Conservation (phyloP, 305 asterid genomes). For the Solanum hybrid region DNA sequence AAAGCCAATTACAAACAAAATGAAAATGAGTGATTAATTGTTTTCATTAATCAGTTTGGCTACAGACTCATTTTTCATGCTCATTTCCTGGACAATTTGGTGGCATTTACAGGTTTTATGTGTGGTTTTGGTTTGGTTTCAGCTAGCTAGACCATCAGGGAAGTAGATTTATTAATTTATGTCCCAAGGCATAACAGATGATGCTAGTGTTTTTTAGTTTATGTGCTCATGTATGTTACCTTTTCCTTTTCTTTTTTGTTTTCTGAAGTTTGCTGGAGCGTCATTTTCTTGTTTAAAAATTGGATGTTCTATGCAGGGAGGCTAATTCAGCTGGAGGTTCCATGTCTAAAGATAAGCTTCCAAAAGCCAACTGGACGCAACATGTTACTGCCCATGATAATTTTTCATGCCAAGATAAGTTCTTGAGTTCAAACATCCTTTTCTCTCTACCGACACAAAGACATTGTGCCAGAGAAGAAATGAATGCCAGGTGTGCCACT, state of each 20-base stretch:
- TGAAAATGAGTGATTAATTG: not conserved
- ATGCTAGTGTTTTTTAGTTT: not conserved
- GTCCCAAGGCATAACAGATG: not conserved
- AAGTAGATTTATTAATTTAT: not conserved
- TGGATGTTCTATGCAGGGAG: conserved; percentile 28
- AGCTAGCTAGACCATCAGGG: not conserved
- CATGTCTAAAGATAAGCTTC: conserved; percentile 25
- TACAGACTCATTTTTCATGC: not conserved
- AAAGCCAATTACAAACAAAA: not conserved
- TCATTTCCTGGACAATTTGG: not conserved
- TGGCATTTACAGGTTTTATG: not conserved
- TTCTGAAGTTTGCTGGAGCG: not conserved
- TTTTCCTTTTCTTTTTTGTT: not conserved
- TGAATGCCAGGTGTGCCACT: conserved; percentile 43
- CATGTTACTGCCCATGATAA: conserved; percentile 60
- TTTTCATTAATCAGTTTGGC: not conserved
- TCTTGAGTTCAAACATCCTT: conserved; percentile 54
- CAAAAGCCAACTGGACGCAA: conserved; percentile 60
- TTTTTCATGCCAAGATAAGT: conserved; percentile 50
- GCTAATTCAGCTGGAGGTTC: conserved; percentile 31
- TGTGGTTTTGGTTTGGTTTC: not conserved
- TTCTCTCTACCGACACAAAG: conserved; percentile 66
- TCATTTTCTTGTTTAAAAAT: not conserved
- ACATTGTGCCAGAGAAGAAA: conserved; percentile 40
- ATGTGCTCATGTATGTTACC: not conserved